Percentiles rank a stretch among this genome's conserved stretches.
Evolutionary conservation across 2,329 filamentous ascomycete genomes (phyloP).

Genomic region (Chalara sp.): DNA sequence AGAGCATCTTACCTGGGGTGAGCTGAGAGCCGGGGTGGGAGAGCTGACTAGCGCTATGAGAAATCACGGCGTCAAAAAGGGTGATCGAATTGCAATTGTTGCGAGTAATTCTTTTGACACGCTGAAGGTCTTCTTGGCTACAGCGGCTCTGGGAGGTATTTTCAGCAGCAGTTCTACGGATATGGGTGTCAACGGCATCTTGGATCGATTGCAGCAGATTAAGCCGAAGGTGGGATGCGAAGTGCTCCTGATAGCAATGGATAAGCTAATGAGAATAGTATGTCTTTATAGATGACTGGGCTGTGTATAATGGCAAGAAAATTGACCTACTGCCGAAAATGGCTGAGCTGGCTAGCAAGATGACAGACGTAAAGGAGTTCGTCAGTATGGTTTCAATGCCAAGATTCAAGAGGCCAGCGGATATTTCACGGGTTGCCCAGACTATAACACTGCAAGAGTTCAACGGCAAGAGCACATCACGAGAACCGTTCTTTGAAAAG

Average conservation of each 20-base stretch:
- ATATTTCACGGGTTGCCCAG: slow-evolving; percentile 46
- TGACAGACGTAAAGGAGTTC: slow-evolving; percentile 55
- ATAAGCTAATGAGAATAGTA: slow-evolving; percentile 34
- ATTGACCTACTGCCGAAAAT: slow-evolving; percentile 71
- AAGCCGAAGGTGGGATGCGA: slow-evolving; percentile 50
- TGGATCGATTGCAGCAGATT: slow-evolving; percentile 70
- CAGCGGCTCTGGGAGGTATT: slow-evolving; percentile 63
- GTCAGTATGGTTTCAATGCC: slow-evolving; percentile 57
- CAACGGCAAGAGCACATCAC: slow-evolving; percentile 25
- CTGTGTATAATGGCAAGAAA: slow-evolving; percentile 72
- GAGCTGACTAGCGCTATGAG: slow-evolving; percentile 60
- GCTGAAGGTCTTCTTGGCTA: slow-evolving; percentile 62
- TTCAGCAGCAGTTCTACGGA: slow-evolving; percentile 76
- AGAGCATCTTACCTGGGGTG: slow-evolving; percentile 57
- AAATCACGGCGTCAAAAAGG: slow-evolving; percentile 56
- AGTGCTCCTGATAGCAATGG: neutral
- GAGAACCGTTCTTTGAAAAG: slow-evolving; percentile 16
- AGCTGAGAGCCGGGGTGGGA: slow-evolving; percentile 54
- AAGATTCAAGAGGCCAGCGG: slow-evolving; percentile 54
- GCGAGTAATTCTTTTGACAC: slow-evolving; percentile 72
- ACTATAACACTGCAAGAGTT: slow-evolving; percentile 33
- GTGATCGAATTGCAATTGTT: slow-evolving; percentile 71
- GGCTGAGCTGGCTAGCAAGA: slow-evolving; percentile 52
- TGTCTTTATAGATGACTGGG: slow-evolving; percentile 77
- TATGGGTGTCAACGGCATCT: slow-evolving; percentile 72